Evolutionary conservation across 2,329 filamentous ascomycete species (phyloP).

Genomic region (Xenosphaeropsis pyriputrescens): DNA sequence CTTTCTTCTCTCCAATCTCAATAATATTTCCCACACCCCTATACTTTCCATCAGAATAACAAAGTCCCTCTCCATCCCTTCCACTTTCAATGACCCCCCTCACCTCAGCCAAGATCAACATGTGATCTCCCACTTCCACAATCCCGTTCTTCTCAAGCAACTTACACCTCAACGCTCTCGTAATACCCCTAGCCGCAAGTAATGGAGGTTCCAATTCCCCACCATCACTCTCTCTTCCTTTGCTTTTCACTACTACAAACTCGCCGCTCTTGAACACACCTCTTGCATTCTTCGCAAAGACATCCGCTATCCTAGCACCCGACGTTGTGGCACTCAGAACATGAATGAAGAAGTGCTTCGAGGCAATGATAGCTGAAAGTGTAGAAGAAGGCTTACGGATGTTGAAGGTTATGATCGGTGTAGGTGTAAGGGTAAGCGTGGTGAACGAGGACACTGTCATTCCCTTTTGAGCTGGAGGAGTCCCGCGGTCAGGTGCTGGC

Average conservation of each 20-base stretch:
- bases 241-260: neutral
- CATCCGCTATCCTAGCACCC: slow-evolving; percentile 10
- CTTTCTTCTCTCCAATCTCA: neutral
- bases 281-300: slow-evolving; percentile 10
- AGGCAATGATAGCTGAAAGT: slow-evolving; percentile 8
- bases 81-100: slow-evolving; percentile 5
- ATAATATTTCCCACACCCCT: slow-evolving; percentile 2
- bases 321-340: slow-evolving; percentile 6
- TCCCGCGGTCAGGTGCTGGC: neutral
- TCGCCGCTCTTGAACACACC: slow-evolving; percentile 2
- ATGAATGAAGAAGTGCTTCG: slow-evolving; percentile 12
- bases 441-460: slow-evolving; percentile 20
- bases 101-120: slow-evolving; percentile 13
- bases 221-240: neutral
- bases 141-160: slow-evolving; percentile 6
- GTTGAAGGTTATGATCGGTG: slow-evolving; percentile 18
- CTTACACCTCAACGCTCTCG: slow-evolving; percentile 8
- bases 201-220: slow-evolving; percentile 3
- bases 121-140: slow-evolving; percentile 14
- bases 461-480: slow-evolving; percentile 3
- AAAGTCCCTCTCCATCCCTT: slow-evolving; percentile 1
- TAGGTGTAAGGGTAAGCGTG: slow-evolving; percentile 13
- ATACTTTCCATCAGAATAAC: slow-evolving; percentile 3
- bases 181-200: slow-evolving; percentile 5
- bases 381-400: slow-evolving; percentile 15